Conservation (phyloP, 306 rosid species). For the Bauhinia variegata region DNA sequence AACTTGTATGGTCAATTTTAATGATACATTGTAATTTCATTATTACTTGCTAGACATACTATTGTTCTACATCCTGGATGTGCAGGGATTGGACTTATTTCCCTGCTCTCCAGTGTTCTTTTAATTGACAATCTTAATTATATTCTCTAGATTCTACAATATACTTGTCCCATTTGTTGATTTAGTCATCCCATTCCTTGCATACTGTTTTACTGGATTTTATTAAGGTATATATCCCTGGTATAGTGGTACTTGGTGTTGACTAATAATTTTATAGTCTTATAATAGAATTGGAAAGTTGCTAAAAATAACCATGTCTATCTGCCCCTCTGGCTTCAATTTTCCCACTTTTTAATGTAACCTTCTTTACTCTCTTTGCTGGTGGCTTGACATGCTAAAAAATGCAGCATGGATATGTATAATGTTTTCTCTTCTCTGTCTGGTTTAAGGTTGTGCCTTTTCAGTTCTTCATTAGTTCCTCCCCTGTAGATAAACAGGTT, state of each 20-base stretch:
- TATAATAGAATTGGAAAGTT: too few relatives aligned
- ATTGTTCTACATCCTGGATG: not conserved
- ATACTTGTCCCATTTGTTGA: not conserved
- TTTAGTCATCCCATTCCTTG: not conserved
- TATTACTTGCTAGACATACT: not conserved
- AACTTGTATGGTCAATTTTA: slow-evolving; percentile 1
- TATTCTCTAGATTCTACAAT: too few relatives aligned
- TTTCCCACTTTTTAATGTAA: not conserved
- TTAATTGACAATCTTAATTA: not conserved
- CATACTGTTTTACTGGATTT: not conserved
- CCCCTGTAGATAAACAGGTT: too few relatives aligned
- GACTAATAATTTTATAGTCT: too few relatives aligned
- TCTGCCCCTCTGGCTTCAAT: not conserved
- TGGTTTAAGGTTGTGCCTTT: not conserved
- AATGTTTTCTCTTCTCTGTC: too few relatives aligned
- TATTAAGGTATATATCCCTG: not conserved
- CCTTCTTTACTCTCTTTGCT: too few relatives aligned
- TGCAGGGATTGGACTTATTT: not conserved
- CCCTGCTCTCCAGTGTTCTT: not conserved
- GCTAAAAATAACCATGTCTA: not conserved
- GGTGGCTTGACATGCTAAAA: too few relatives aligned
- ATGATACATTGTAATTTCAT: not conserved
- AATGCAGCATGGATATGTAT: not conserved
- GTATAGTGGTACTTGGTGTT: not conserved
- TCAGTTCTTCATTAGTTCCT: too few relatives aligned